Percentiles rank a stretch among this genome's conserved stretches.
These are phyloP conservation scores for Nepenthes alata DNA, from an alignment of 179 eudicot species.

Conservation along the genomic window DNA sequence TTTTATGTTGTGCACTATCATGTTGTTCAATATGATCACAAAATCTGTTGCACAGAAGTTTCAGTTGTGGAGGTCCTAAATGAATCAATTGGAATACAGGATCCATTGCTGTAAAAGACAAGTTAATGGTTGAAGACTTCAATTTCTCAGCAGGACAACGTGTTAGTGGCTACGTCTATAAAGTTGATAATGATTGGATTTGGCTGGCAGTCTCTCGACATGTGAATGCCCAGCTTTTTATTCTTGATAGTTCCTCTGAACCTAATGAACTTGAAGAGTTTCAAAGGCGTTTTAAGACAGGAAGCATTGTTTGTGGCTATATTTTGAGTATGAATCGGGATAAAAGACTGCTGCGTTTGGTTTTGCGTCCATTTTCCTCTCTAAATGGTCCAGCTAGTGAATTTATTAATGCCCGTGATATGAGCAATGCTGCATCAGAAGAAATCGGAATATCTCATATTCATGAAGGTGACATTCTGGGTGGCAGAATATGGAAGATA, in stretches of 20 bases:
- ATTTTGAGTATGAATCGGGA: slow-evolving; percentile 46
- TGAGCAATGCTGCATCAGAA: slow-evolving; percentile 9
- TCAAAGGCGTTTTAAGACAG: slow-evolving; percentile 53
- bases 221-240: slow-evolving; percentile 62
- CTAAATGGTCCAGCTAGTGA: slow-evolving; percentile 13
- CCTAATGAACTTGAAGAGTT: slow-evolving; percentile 60
- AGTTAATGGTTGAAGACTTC: slow-evolving; percentile 27
- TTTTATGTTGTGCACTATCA: too few species aligned
- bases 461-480: slow-evolving; percentile 46
- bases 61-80: neutral
- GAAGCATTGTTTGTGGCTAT: slow-evolving; percentile 48
- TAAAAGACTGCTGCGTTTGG: slow-evolving; percentile 51
- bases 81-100: slow-evolving; percentile 19
- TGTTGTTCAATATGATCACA: too few species aligned
- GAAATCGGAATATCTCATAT: slow-evolving; percentile 37
- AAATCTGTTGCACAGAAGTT: too few species aligned
- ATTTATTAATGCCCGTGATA: slow-evolving; percentile 11
- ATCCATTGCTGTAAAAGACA: slow-evolving; percentile 16
- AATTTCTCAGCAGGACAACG: slow-evolving; percentile 54
- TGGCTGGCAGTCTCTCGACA: slow-evolving; percentile 68
- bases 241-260: slow-evolving; percentile 76
- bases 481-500: slow-evolving; percentile 75
- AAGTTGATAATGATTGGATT: slow-evolving; percentile 85
- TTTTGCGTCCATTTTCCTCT: slow-evolving; percentile 32
- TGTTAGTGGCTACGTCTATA: slow-evolving; percentile 69